Percentiles rank a stretch among this genome's conserved stretches.
phyloP scores from a whole-genome alignment of 2,329 filamentous ascomycete species.

The Onygenales sp. region DNA sequence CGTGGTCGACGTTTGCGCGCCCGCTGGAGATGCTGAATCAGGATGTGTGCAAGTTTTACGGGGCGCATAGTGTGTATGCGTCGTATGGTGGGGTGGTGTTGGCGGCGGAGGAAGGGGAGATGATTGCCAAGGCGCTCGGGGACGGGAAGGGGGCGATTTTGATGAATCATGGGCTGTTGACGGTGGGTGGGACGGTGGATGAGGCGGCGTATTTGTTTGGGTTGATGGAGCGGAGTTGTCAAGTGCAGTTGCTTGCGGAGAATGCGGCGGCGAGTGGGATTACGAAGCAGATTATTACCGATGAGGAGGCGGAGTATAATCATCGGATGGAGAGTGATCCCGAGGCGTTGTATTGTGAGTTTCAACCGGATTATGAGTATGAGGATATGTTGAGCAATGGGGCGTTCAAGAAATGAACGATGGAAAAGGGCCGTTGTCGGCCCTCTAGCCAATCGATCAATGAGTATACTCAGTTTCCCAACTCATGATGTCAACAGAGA shows the following conservation, averaged over 20 bases:
- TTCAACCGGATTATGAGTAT: constrained; percentile 19
- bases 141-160: constrained; percentile 54
- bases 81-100: constrained; percentile 57
- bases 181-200: constrained; percentile 62
- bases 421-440: too few relatives aligned
- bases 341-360: constrained; percentile 18
- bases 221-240: constrained; percentile 58
- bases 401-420: constrained; percentile 16
- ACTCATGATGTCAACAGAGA: not conserved
- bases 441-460: not conserved
- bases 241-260: constrained; percentile 59
- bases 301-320: constrained; percentile 39
- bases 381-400: constrained; percentile 17
- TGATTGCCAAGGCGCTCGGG: constrained; percentile 56
- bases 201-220: constrained; percentile 64
- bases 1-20: constrained; percentile 34
- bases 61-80: constrained; percentile 55
- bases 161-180: constrained; percentile 63
- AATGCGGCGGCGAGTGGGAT: constrained; percentile 50
- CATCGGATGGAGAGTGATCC: constrained; percentile 18
- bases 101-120: constrained; percentile 52
- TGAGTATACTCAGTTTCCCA: not conserved
- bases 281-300: constrained; percentile 45
- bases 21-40: constrained; percentile 38
- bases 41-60: constrained; percentile 52